phyloP scores from a whole-genome alignment of 1,284 basidiomycete species.

The Wallemia hederae region DNA sequence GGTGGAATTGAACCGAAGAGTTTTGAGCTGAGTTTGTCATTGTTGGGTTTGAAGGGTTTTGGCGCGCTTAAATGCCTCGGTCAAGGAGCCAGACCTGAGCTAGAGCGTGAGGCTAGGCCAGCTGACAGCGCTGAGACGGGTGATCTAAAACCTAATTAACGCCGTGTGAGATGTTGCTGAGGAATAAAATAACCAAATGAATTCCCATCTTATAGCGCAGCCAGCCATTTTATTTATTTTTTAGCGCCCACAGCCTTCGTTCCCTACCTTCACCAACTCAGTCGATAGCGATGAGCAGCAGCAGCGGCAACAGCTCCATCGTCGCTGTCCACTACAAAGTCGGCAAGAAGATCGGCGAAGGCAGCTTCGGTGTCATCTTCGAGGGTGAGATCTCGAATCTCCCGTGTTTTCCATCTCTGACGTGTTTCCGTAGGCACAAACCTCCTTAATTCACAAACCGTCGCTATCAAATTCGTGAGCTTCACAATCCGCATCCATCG shows the following conservation, averaged over 20 bases:
- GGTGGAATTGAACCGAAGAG: not conserved
- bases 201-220: too few relatives aligned
- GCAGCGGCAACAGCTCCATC: not conserved
- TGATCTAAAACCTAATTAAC: too few relatives aligned
- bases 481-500: not conserved
- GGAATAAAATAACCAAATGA: too few relatives aligned
- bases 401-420: not conserved
- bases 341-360: constrained; percentile 32
- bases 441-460: constrained; percentile 74
- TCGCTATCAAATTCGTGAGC: constrained; percentile 92
- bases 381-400: constrained; percentile 33
- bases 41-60: not conserved
- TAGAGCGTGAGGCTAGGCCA: too few relatives aligned
- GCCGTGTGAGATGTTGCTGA: too few relatives aligned
- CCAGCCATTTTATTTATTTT: not conserved
- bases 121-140: too few relatives aligned
- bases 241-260: not conserved
- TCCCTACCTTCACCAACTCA: not conserved
- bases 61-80: not conserved
- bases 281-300: too few relatives aligned
- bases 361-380: constrained; percentile 88
- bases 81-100: too few relatives aligned
- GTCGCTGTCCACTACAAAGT: constrained; percentile 26
- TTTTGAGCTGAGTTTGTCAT: not conserved
- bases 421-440: constrained; percentile 38